Base-by-base conservation (phyloP, 2,329 filamentous ascomycete genomes). In the Cladosporium sp. region DNA sequence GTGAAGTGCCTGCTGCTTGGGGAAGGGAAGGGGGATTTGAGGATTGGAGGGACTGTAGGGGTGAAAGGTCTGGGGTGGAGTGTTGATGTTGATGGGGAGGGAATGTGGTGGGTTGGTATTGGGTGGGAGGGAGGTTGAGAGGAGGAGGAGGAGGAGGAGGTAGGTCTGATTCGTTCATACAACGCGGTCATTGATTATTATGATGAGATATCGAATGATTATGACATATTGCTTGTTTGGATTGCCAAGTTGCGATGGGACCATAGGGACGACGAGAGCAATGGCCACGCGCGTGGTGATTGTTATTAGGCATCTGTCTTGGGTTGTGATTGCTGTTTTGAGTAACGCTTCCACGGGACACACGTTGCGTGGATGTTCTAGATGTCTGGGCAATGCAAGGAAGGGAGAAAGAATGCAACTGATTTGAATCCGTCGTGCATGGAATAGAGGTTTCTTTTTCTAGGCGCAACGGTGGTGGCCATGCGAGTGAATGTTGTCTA, bases 71-170 rank as follows among this genome's bases (percentile, higher is more conserved):
- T 53, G 55, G 55, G 62, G 31, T 59, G 55, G 62, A 40, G 21
- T 7, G 55, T 64, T 29, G 40, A 58, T 28, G n/a, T 64, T 35
- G 62, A 40, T 40, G 53, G 37, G 3, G 28, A 58, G 14, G 52
- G 44, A 10, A 31, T 21, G 40, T 65, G 55, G 62, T 65, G 62
- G 55, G 55, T 60, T 49, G 61, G 61, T 12, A 55, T 65, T 52
- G 62, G 49, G 44, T 65, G 62, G 62, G 49, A 65, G 56, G 62
- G 21, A 28, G 52, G 23, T 18, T 64, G 23, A 26, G 23, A 26
- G 23, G 23, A 26, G 23, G 23, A 26, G 23, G 23, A 26, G 3
- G 23, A 26, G 23, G 23, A 26, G 23, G 23, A 26, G 23, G 23
- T 26, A 26, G 18, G 37, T 44, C 2, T 7, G 1, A 18, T n/a